phyloP scores from a whole-genome alignment of 805 yeast genomes.

The Candida ficus region DNA sequence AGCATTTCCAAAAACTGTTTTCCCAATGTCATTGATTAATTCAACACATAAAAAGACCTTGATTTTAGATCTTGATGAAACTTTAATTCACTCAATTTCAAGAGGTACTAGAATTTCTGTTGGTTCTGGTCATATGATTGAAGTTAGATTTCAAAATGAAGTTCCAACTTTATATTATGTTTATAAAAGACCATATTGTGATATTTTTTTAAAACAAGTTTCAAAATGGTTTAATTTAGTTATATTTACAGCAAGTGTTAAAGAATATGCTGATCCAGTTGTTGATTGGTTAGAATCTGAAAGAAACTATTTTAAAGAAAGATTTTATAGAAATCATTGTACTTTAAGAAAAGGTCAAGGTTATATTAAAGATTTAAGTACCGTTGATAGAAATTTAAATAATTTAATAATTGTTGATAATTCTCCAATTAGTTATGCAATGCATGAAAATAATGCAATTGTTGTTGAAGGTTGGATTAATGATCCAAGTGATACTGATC shows the following conservation, averaged over 20 bases:
- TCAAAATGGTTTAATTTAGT: constrained; percentile 84
- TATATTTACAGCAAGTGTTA: constrained; percentile 90
- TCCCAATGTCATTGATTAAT: constrained; percentile 37
- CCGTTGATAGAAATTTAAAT: constrained; percentile 48
- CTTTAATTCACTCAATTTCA: constrained; percentile 86
- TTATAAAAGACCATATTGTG: constrained; percentile 89
- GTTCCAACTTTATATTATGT: constrained; percentile 83
- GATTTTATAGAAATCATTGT: constrained; percentile 80
- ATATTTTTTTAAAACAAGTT: constrained; percentile 72
- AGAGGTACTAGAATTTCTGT: constrained; percentile 39
- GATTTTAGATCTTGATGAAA: constrained; percentile 89
- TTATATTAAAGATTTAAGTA: constrained; percentile 70
- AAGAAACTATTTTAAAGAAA: constrained; percentile 42
- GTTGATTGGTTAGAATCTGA: constrained; percentile 85
- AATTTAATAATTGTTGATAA: constrained; percentile 81
- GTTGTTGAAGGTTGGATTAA: constrained; percentile 97
- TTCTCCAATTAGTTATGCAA: constrained; percentile 84
- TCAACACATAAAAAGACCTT: constrained; percentile 54
- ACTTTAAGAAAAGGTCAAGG: constrained; percentile 74
- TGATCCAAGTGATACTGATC: constrained; percentile 86
- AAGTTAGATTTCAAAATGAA: constrained; percentile 63
- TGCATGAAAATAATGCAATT: constrained; percentile 83
- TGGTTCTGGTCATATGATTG: constrained; percentile 63
- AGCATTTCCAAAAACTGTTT: constrained; percentile 34
- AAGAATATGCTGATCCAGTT: constrained; percentile 95